Evolutionary conservation across 495 filamentous ascomycete genomes (phyloP).

Genomic region (Hyaloscypha finlandica): DNA sequence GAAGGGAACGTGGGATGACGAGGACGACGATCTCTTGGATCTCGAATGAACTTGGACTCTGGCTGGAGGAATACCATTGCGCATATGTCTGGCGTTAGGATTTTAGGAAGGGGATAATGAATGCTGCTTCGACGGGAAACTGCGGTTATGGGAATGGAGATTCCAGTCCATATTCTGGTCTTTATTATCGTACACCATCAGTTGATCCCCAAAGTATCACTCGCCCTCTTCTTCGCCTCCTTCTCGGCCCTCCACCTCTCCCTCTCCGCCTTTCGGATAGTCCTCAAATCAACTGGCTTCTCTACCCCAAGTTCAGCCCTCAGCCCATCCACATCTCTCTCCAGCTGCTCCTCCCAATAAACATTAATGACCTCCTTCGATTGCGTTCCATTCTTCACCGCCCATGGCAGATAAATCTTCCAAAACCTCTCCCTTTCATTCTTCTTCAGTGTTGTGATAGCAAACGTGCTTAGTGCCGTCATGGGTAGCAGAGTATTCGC

Average conservation of each 20-base stretch:
- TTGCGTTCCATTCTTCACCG: conserved; percentile 74
- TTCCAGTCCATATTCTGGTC: neutral
- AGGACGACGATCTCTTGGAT: conserved; percentile 54
- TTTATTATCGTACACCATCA: conserved; percentile 6
- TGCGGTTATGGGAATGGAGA: conserved; percentile 7
- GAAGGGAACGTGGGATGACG: conserved; percentile 84
- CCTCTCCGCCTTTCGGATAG: conserved; percentile 69
- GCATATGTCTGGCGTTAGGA: conserved; percentile 2
- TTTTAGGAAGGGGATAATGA: neutral
- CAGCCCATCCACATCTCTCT: conserved; percentile 78
- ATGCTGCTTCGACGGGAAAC: neutral
- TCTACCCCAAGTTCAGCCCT: conserved; percentile 77
- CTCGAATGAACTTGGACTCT: conserved; percentile 9
- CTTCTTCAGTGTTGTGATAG: conserved; percentile 69
- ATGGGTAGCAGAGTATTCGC: conserved; percentile 91
- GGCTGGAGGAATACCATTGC: neutral
- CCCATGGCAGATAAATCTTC: conserved; percentile 84
- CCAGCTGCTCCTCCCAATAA: conserved; percentile 96
- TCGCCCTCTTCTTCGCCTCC: conserved; percentile 43
- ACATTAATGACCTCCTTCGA: conserved; percentile 90
- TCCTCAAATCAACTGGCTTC: conserved; percentile 84
- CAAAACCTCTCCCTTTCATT: conserved; percentile 74
- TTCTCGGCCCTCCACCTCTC: conserved; percentile 67
- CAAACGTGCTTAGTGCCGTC: conserved; percentile 83
- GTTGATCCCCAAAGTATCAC: conserved; percentile 24